A percentile compares a stretch with the other conserved stretches of the same genome.
These are phyloP conservation scores for Aspergillus viridinutans DNA, from an alignment of 2,329 filamentous ascomycete species.

Conservation along the genomic window DNA sequence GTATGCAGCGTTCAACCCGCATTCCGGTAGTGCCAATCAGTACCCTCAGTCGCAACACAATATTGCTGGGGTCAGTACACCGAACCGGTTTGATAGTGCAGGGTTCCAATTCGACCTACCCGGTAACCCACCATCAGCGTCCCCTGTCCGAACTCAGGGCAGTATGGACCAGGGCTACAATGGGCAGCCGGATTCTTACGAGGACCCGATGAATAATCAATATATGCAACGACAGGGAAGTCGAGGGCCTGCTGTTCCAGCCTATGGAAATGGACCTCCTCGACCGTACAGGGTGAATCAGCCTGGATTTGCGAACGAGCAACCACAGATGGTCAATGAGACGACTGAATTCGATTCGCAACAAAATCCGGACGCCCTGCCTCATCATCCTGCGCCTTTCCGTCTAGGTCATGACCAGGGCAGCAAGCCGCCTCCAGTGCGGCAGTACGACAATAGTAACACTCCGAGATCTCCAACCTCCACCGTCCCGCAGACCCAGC, in stretches of 20 bases:
- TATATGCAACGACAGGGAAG: slow-evolving; percentile 12
- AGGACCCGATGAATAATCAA: slow-evolving; percentile 13
- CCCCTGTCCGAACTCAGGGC: slow-evolving; percentile 10
- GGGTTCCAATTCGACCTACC: slow-evolving; percentile 72
- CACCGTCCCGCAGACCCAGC: slow-evolving; percentile 21
- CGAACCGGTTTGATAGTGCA: slow-evolving; percentile 43
- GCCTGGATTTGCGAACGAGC: slow-evolving; percentile 16
- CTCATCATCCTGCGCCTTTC: slow-evolving; percentile 53
- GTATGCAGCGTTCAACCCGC: slow-evolving; percentile 37
- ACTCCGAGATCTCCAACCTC: slow-evolving; percentile 31
- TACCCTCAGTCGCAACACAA: slow-evolving; percentile 47
- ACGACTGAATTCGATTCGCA: slow-evolving; percentile 18
- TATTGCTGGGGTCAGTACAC: slow-evolving; percentile 25
- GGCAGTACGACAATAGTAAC: slow-evolving; percentile 46
- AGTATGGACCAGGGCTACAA: slow-evolving; percentile 19
- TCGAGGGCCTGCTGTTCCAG: slow-evolving; percentile 8
- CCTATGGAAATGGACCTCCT: slow-evolving; percentile 16
- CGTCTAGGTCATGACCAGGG: slow-evolving; percentile 47
- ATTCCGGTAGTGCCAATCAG: slow-evolving; percentile 20
- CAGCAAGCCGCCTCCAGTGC: slow-evolving; percentile 48
- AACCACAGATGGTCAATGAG: slow-evolving; percentile 9
- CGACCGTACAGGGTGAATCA: slow-evolving; percentile 20
- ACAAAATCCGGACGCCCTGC: slow-evolving; percentile 53
- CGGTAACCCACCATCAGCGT: slow-evolving; percentile 12
- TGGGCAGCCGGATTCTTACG: slow-evolving; percentile 17